Conservation (phyloP, 1,284 basidiomycete genomes). For the Ceratobasidium theobromae region DNA sequence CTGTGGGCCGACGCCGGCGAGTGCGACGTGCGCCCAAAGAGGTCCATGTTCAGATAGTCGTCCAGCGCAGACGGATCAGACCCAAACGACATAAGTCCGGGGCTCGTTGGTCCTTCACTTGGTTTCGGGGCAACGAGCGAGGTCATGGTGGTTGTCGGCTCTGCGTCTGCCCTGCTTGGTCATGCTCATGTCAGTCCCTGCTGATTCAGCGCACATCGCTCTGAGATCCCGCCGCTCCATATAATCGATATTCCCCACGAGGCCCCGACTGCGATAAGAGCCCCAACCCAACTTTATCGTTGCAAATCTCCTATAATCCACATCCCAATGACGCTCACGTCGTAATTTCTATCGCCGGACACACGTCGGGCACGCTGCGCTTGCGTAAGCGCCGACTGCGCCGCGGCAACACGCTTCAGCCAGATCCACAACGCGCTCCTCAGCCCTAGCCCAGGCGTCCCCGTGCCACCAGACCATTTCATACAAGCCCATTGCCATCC, state of each 20-base stretch:
- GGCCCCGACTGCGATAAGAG: too few relatives aligned
- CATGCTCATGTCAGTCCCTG: background rate
- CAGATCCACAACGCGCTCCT: too few relatives aligned
- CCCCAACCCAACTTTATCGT: background rate
- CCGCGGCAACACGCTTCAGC: too few relatives aligned
- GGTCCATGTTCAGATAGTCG: constrained; percentile 22
- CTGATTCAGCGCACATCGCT: background rate
- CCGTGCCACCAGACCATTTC: too few relatives aligned
- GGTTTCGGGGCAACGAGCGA: constrained; percentile 16
- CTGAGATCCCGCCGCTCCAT: too few relatives aligned
- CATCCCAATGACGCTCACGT: background rate
- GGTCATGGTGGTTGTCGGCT: background rate
- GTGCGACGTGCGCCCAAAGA: constrained; percentile 1
- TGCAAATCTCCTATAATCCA: too few relatives aligned
- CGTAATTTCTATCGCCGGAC: too few relatives aligned
- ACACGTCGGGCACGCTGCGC: too few relatives aligned
- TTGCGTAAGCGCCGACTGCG: too few relatives aligned
- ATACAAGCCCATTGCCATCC: too few relatives aligned
- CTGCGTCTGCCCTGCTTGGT: background rate
- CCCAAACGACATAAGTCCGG: constrained; percentile 1
- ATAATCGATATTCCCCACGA: background rate
- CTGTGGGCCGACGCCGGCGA: constrained; percentile 17
- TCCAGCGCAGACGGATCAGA: constrained; percentile 14
- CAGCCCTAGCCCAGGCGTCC: too few relatives aligned
- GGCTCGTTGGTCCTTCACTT: constrained; percentile 4